Percentiles rank a stretch among this genome's conserved stretches.
Conservation (phyloP, 129 eudicot genomes). For the Cynara cardunculus region DNA sequence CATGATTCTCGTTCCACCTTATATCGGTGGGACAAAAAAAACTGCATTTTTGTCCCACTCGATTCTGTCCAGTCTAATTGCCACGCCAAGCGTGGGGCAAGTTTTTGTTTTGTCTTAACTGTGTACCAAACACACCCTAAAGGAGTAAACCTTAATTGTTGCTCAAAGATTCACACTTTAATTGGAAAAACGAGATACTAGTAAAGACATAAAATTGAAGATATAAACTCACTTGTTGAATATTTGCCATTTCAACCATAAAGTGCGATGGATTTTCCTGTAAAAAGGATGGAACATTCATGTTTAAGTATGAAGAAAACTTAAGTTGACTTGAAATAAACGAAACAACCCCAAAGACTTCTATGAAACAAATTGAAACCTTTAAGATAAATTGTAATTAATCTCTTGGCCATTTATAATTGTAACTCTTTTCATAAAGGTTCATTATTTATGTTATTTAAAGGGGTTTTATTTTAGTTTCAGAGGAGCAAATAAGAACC, state of each 20-base stretch:
- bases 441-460: not conserved
- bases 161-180: not conserved
- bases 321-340: not conserved
- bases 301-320: not conserved
- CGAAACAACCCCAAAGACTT: not conserved
- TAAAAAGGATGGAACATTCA: constrained; percentile 7
- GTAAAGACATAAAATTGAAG: constrained; percentile 1
- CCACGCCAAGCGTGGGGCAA: too few species aligned
- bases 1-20: not conserved
- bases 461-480: not conserved
- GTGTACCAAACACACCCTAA: not conserved
- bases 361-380: too few species aligned
- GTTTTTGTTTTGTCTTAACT: too few species aligned
- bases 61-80: too few species aligned
- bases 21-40: not conserved
- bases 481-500: not conserved
- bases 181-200: not conserved
- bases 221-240: constrained; percentile 55
- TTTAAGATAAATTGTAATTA: not conserved
- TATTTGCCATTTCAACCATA: constrained; percentile 78
- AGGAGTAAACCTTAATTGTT: not conserved
- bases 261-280: constrained; percentile 85
- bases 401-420: not conserved
- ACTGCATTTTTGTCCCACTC: not conserved
- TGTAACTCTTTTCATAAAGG: not conserved